Conservation (phyloP, 78 protist species). For the Dictyostelium citrinum region DNA sequence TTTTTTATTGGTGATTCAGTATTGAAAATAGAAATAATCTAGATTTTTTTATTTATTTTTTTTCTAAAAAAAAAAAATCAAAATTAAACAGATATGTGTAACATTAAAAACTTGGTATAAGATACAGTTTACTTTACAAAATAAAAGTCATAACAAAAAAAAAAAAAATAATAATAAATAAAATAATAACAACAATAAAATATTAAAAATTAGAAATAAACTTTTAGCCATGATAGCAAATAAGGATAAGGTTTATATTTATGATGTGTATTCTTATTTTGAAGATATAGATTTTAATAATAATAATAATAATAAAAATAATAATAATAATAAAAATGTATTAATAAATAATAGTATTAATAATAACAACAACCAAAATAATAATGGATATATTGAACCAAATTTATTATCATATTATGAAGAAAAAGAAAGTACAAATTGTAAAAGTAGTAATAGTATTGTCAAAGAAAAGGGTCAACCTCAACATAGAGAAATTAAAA, state of each 20-base stretch:
- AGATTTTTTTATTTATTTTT: neutral
- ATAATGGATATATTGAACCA: constrained; percentile 4
- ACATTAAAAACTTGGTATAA: neutral
- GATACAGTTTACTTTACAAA: neutral
- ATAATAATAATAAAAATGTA: neutral
- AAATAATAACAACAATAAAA: neutral
- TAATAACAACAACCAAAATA: neutral
- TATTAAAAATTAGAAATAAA: no score
- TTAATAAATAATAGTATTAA: neutral
- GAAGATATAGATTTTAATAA: neutral
- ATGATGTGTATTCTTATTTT: constrained; percentile 49
- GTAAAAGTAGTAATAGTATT: neutral
- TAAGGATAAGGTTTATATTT: constrained; percentile 39
- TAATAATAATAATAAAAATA: neutral
- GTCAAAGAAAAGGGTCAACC: neutral
- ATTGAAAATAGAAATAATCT: neutral
- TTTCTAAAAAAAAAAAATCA: neutral
- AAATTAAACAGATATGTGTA: neutral
- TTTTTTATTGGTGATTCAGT: neutral
- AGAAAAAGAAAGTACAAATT: neutral
- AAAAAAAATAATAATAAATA: neutral
- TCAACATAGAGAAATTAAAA: constrained; percentile 8
- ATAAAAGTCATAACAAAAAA: neutral
- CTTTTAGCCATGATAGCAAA: neutral
- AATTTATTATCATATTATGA: constrained; percentile 6